Percentiles rank a stretch among this genome's conserved stretches.
These are phyloP conservation scores for Trichoderma sp. DNA, from an alignment of 2,329 filamentous ascomycete genomes.

Conservation along the genomic window DNA sequence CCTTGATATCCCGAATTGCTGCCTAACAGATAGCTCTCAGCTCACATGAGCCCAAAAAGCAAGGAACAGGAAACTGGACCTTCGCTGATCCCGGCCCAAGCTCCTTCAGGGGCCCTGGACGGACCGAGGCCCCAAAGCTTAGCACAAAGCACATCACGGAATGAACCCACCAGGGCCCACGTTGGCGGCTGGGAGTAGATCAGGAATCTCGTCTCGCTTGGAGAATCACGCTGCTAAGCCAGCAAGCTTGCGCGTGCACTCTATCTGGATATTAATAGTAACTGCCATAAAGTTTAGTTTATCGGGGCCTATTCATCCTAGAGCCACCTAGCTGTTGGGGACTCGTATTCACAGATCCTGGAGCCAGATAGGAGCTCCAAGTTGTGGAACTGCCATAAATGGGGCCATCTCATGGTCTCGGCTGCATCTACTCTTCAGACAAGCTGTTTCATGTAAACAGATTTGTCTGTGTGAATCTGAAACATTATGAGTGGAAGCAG, in stretches of 20 bases:
- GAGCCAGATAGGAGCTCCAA: neutral
- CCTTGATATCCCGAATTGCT: neutral
- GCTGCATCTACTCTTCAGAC: neutral
- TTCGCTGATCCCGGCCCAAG: neutral
- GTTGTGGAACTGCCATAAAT: neutral
- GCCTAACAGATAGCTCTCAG: neutral
- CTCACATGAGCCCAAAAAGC: neutral
- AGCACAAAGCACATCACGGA: constrained; percentile 7
- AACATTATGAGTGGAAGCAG: neutral
- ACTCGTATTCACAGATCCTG: neutral
- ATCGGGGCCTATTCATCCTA: neutral
- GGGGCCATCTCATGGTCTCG: neutral
- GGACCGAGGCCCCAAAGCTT: constrained; percentile 10
- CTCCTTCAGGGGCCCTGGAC: neutral
- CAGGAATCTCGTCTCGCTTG: neutral
- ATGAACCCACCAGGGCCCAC: constrained; percentile 5
- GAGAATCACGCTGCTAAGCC: neutral
- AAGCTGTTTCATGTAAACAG: neutral
- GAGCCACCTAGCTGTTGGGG: neutral
- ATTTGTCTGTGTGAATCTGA: neutral
- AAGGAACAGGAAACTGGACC: neutral
- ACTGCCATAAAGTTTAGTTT: neutral
- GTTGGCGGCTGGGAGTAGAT: neutral
- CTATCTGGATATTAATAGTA: neutral
- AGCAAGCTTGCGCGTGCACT: neutral